These are phyloP conservation scores for Acephala macrosclerotiorum DNA, from an alignment of 2,329 filamentous ascomycete genomes.

Conservation along the genomic window DNA sequence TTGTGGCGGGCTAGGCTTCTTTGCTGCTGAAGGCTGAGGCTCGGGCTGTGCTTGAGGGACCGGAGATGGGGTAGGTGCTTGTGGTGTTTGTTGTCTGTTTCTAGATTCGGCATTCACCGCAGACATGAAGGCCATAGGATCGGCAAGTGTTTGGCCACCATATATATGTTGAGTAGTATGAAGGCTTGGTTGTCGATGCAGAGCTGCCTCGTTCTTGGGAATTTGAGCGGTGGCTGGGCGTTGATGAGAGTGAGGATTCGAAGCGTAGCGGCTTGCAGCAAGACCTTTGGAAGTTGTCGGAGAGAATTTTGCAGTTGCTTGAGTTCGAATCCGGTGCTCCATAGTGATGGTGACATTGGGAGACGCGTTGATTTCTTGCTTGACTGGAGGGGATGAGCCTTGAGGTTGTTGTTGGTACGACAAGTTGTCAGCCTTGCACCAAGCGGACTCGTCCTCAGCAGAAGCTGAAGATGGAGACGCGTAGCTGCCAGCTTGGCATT, in stretches of 20 bases:
- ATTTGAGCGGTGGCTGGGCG: not conserved
- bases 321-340: not conserved
- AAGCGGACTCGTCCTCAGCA: not conserved
- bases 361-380: not conserved
- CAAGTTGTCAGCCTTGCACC: not conserved
- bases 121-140: not conserved
- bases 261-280: not conserved
- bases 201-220: not conserved
- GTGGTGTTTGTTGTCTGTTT: not conserved
- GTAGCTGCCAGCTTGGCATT: not conserved
- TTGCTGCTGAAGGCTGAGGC: not conserved
- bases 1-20: not conserved
- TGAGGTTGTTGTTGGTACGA: not conserved
- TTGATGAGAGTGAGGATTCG: not conserved
- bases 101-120: not conserved
- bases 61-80: not conserved
- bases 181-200: not conserved
- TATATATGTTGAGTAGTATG: not conserved
- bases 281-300: not conserved
- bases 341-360: not conserved
- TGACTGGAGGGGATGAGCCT: not conserved
- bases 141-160: not conserved
- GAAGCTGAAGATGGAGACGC: not conserved
- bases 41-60: too few relatives aligned
- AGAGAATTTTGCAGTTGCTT: not conserved